Conservation (phyloP, 495 filamentous ascomycete genomes). For the Penicillium tannophilum region DNA sequence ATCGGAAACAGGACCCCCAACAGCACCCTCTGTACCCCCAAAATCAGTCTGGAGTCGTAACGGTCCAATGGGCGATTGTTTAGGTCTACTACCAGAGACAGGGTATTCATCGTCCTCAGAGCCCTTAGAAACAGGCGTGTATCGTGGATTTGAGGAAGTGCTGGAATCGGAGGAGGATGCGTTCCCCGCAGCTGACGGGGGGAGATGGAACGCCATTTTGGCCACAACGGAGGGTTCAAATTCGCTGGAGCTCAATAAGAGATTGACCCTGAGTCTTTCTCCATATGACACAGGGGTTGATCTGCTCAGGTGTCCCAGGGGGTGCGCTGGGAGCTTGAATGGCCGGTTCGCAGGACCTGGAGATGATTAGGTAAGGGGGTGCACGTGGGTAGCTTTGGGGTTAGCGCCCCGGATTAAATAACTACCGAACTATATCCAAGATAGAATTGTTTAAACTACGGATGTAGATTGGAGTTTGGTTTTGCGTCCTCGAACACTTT, state of each 20-base stretch:
- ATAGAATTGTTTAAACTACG: too few relatives aligned
- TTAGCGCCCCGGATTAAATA: slow-evolving; percentile 13
- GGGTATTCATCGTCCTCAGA: slow-evolving; percentile 29
- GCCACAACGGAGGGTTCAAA: neutral
- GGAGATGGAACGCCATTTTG: slow-evolving; percentile 31
- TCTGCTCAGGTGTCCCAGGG: neutral
- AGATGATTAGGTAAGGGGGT: slow-evolving; percentile 14
- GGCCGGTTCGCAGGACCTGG: slow-evolving; percentile 10
- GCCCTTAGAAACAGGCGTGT: slow-evolving; percentile 40
- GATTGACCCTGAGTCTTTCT: neutral
- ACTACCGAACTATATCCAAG: neutral
- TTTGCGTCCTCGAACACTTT: too few relatives aligned
- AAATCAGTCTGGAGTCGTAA: slow-evolving; percentile 44
- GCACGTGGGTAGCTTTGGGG: slow-evolving; percentile 16
- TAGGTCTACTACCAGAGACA: slow-evolving; percentile 2
- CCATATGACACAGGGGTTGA: neutral
- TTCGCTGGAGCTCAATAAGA: neutral
- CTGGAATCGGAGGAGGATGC: slow-evolving; percentile 31
- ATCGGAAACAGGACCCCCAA: slow-evolving; percentile 25
- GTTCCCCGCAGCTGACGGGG: slow-evolving; percentile 31
- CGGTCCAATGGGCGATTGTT: slow-evolving; percentile 21
- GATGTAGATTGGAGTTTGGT: too few relatives aligned
- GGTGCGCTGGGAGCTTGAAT: slow-evolving; percentile 7
- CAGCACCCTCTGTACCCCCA: slow-evolving; percentile 14
- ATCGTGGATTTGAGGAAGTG: slow-evolving; percentile 33